Evolutionary conservation across 73 alveolate species (phyloP).

Genomic region (Paramecium tetraurelia): DNA sequence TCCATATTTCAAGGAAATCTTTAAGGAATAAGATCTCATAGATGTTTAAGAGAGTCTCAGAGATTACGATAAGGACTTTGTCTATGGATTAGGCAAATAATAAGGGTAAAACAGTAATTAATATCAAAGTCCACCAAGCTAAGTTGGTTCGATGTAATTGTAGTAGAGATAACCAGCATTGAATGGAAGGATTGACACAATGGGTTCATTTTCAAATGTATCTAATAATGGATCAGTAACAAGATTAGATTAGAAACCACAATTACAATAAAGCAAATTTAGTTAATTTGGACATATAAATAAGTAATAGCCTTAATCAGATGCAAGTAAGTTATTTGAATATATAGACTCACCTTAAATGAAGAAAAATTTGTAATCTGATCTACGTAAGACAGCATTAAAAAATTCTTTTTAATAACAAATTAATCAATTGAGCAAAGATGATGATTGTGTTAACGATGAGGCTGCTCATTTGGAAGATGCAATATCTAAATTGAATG

Average conservation of each 20-base stretch:
- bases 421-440: neutral
- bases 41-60: neutral
- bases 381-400: constrained; percentile 6
- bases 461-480: constrained; percentile 40
- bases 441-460: constrained; percentile 42
- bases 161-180: constrained; percentile 24
- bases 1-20: constrained; percentile 44
- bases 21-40: constrained; percentile 33
- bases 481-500: constrained; percentile 33
- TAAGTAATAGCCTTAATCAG: neutral
- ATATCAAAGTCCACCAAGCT: neutral
- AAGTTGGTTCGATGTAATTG: constrained; percentile 30
- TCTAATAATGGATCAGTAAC: neutral
- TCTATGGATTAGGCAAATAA: constrained; percentile 6
- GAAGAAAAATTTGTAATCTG: neutral
- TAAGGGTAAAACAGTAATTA: neutral
- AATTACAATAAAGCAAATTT: neutral
- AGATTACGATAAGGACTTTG: neutral
- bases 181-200: constrained; percentile 23
- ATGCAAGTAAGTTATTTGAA: neutral
- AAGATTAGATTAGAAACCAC: neutral
- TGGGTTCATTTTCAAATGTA: constrained; percentile 25
- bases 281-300: neutral
- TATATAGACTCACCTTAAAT: constrained; percentile 6
- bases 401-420: constrained; percentile 5